A percentile compares a stretch with the other conserved stretches of the same genome.
Evolutionary conservation across 2,329 filamentous ascomycete species (phyloP).

Genomic region (Fusarium sp.): DNA sequence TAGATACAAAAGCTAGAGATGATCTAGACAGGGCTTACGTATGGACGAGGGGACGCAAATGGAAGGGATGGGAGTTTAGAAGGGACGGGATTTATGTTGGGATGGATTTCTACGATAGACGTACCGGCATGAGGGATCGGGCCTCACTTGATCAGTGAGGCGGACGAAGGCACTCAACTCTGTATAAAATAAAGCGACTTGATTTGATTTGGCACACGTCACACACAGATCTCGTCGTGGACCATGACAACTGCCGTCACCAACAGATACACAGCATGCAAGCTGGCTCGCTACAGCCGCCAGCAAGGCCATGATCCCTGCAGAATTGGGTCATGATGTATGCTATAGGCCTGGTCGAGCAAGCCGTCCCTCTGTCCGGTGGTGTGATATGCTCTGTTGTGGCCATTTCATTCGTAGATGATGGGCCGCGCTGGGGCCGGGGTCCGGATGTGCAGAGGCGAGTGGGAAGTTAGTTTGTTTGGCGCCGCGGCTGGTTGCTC

Average conservation of each 20-base stretch:
- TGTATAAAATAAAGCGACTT: constrained; percentile 48
- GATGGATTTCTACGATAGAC: constrained; percentile 42
- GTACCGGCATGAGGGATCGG: constrained; percentile 31
- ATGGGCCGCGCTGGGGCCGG: constrained; percentile 11
- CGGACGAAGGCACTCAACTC: constrained; percentile 43
- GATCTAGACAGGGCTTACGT: constrained; percentile 21
- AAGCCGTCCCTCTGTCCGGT: constrained; percentile 35
- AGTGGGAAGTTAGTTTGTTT: constrained; percentile 21
- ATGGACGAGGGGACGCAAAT: constrained; percentile 5
- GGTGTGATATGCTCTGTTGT: constrained; percentile 44
- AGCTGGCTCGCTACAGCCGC: constrained; percentile 23
- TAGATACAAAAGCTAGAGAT: constrained; percentile 24
- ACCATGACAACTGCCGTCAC: constrained; percentile 26
- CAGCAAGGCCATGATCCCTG: constrained; percentile 35
- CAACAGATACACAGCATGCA: constrained; percentile 10
- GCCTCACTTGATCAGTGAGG: constrained; percentile 20
- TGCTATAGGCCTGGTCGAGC: constrained; percentile 27
- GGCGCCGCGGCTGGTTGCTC: constrained; percentile 36
- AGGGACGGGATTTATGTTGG: constrained; percentile 35
- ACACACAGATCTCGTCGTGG: constrained; percentile 8
- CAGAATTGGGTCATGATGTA: constrained; percentile 33
- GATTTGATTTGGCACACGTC: constrained; percentile 44
- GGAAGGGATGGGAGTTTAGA: constrained; percentile 36
- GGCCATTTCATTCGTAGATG: constrained; percentile 36
- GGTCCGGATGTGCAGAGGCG: constrained; percentile 24